Conservation (phyloP, 2,329 filamentous ascomycete species). For the Trichoderma sp. region DNA sequence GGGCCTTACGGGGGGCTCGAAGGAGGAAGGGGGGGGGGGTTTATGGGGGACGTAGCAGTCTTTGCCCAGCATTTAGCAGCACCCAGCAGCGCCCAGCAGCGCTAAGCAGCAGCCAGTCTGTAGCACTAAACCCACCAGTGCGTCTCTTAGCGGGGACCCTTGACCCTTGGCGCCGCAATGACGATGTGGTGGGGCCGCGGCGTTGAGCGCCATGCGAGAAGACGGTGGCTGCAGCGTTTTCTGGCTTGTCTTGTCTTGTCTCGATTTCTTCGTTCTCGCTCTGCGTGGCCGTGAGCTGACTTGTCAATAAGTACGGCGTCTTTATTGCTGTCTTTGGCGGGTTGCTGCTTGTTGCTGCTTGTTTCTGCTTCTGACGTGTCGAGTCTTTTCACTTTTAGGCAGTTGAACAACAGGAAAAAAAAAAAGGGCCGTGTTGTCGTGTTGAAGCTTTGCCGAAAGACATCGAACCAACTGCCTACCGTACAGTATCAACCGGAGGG, state of each 20-base stretch:
- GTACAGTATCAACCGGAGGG: neutral
- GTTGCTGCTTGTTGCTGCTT: too few species aligned
- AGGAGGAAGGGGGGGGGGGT: too few species aligned
- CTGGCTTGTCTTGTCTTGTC: neutral
- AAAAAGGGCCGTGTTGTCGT: neutral
- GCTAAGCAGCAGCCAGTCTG: neutral
- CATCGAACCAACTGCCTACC: neutral
- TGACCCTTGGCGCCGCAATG: conserved; percentile 22
- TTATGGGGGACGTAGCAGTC: neutral
- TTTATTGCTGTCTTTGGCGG: neutral
- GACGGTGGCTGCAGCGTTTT: conserved; percentile 12
- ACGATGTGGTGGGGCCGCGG: conserved; percentile 20
- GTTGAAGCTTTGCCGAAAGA: neutral
- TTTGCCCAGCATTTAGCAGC: neutral
- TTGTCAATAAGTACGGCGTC: neutral
- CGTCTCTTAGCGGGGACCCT: conserved; percentile 20
- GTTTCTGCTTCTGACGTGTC: too few species aligned
- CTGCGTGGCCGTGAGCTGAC: neutral
- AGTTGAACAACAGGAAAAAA: too few species aligned
- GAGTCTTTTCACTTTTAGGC: too few species aligned
- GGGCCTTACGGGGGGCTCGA: neutral
- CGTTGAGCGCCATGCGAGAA: neutral
- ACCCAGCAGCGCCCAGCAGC: neutral
- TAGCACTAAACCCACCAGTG: neutral
- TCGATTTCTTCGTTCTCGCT: neutral